These are phyloP conservation scores for Penicillium sp. DNA, from an alignment of 2,329 filamentous ascomycete genomes.

Conservation along the genomic window DNA sequence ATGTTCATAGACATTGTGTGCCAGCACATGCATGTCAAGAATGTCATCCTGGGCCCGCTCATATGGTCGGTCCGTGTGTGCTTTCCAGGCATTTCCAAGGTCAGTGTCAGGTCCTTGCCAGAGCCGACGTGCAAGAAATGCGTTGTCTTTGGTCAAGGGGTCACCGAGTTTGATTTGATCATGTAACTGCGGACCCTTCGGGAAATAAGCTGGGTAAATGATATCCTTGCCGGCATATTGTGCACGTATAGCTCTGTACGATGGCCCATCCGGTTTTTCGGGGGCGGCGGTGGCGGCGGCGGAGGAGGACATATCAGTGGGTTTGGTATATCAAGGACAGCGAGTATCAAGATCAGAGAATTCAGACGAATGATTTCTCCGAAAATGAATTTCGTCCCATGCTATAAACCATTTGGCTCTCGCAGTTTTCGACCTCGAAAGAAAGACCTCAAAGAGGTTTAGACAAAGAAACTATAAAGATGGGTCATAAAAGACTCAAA, in stretches of 20 bases:
- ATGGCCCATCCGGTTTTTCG: too few relatives aligned
- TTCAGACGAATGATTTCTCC: too few relatives aligned
- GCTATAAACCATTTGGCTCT: too few relatives aligned
- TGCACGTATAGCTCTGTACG: too few relatives aligned
- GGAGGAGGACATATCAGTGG: too few relatives aligned
- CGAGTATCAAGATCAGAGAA: too few relatives aligned
- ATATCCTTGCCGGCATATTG: conserved; percentile 1
- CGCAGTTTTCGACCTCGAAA: neutral
- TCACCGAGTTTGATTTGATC: conserved; percentile 27
- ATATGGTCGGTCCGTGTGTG: conserved; percentile 6
- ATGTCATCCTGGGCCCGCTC: neutral
- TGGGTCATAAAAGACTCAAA: neutral
- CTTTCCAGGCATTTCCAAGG: conserved; percentile 16
- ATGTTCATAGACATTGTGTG: conserved; percentile 35
- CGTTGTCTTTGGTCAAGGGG: conserved; percentile 25
- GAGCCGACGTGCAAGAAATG: conserved; percentile 27
- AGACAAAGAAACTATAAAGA: neutral
- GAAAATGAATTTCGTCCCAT: too few relatives aligned
- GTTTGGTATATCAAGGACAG: too few relatives aligned
- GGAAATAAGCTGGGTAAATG: neutral
- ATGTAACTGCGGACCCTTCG: conserved; percentile 19
- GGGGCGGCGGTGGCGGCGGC: too few relatives aligned
- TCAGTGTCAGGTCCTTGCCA: conserved; percentile 29
- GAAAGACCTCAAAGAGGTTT: neutral
- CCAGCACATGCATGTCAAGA: conserved; percentile 23